These are phyloP conservation scores for Pterulicium gracile DNA, from an alignment of 1,284 basidiomycete genomes.

Conservation along the genomic window DNA sequence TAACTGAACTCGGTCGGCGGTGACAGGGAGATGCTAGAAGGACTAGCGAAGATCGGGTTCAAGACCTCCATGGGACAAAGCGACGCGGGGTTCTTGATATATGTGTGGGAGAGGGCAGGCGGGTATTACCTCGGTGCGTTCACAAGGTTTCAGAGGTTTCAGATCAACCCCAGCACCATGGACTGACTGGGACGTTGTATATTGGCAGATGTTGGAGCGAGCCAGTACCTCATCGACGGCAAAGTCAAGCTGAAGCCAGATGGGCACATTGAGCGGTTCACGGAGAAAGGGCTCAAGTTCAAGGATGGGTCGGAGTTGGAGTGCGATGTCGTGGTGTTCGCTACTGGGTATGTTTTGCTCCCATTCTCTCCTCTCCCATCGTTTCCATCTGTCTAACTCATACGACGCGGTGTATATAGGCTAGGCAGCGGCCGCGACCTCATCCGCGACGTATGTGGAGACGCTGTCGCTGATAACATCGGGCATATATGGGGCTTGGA, in stretches of 20 bases:
- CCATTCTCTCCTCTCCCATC: conserved; percentile 2
- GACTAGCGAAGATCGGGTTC: conserved; percentile 42
- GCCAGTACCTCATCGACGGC: conserved; percentile 52
- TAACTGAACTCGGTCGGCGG: conserved; percentile 4
- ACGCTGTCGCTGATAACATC: conserved; percentile 32
- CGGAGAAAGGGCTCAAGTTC: conserved; percentile 42
- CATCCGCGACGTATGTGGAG: conserved; percentile 32
- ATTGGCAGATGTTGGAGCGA: conserved; percentile 45
- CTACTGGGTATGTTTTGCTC: conserved; percentile 37
- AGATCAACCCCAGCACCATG: too few relatives aligned
- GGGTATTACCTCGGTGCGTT: conserved; percentile 33
- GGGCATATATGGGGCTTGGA: conserved; percentile 53
- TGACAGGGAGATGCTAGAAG: conserved; percentile 34
- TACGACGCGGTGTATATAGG: conserved; percentile 7
- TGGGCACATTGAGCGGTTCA: conserved; percentile 39
- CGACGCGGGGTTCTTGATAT: conserved; percentile 26
- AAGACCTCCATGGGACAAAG: conserved; percentile 35
- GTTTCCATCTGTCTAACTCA: not conserved
- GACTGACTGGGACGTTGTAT: not conserved
- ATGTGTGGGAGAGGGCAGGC: conserved; percentile 22
- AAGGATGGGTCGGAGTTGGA: conserved; percentile 49
- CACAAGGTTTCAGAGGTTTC: conserved; percentile 3
- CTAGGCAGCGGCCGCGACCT: conserved; percentile 12
- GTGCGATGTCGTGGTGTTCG: conserved; percentile 55
- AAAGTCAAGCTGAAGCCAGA: conserved; percentile 65